Evolutionary conservation across 2,329 filamentous ascomycete species (phyloP), one percentile per base, ranked within the genome.

Genomic region (Pseudocercospora fijiensis): DNA sequence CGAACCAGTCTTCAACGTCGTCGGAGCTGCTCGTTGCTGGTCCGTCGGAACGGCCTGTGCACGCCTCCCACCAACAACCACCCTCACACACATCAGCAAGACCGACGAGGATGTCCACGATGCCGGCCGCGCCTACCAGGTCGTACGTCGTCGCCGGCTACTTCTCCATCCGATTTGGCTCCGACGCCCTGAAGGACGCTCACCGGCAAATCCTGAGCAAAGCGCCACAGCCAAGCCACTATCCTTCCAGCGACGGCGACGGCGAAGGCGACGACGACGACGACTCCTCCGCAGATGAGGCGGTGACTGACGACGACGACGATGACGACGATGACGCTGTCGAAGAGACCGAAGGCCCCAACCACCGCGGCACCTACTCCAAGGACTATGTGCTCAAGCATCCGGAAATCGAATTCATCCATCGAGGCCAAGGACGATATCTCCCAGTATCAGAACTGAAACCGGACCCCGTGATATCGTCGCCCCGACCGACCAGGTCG

Each of bases 401-500:
- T 64, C 74, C 74, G 8, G 69, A 73, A 53, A 69, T 72, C 56
- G 65, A 69, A 43, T 76, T 72, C 71, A 67, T 75, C 28, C 74
- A 76, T 66, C 72, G 74, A 45, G 74, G 74, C 33, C 72, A 74
- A 68, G 74, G 74, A 22, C 71, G 74, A 52, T 76, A 74, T 57
- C 58, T 74, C 24, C 73, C 73, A 55, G 71, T 66, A 10, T 64
- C 61, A 22, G 65, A 66, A 30, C 20, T 70, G 62, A 68, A 63
- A 18, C 13, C 56, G 7, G 66, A 65, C 11, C 41, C 47, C 20
- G 27, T 59, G 10, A 47, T 57, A 20, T 61, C 57, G 26, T 62
- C 60, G 24, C 57, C 60, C 10, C 64, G 65, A 22, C 62, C 67
- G n/a, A 66, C 60, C n/a, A 62, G 68, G 68, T 69, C 53, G 41